Conservation (phyloP, 2,329 filamentous ascomycete species). For the Trichoderma gracile region DNA sequence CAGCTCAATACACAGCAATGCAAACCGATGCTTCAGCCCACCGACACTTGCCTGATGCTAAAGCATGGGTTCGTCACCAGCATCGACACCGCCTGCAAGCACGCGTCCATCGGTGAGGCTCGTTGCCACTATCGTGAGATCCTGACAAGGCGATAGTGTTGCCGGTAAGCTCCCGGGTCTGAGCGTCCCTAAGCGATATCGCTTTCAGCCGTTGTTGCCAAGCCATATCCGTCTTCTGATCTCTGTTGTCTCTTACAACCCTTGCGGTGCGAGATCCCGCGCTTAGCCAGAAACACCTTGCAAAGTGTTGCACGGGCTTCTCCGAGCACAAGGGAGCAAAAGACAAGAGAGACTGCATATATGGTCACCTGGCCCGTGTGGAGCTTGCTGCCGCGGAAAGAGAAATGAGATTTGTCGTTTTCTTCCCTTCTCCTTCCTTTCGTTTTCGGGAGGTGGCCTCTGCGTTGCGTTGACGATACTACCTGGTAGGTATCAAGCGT, state of each 20-base stretch:
- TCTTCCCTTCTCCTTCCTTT: not conserved
- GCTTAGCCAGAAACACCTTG: not conserved
- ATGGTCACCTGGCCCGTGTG: conserved; percentile 23
- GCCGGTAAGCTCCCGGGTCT: not conserved
- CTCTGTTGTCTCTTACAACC: not conserved
- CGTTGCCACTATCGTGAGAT: conserved; percentile 14
- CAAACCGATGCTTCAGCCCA: not conserved
- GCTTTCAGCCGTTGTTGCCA: conserved; percentile 12
- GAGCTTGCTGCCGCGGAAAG: conserved; percentile 5
- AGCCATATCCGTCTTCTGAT: not conserved
- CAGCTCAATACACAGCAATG: not conserved
- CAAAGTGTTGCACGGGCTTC: conserved; percentile 10
- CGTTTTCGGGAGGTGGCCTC: conserved; percentile 3
- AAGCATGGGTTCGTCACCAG: not conserved
- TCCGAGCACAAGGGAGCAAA: conserved; percentile 2
- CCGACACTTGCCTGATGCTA: not conserved
- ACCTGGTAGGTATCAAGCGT: conserved; percentile 1
- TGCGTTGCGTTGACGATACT: not conserved
- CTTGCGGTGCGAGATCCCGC: conserved; percentile 18
- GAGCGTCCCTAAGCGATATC: conserved; percentile 18
- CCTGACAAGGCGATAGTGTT: not conserved
- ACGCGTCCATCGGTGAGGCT: not conserved
- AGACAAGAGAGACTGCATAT: not conserved
- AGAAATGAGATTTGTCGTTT: not conserved
- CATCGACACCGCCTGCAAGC: not conserved